Conservation (phyloP, 78 protist genomes). For the Dictyostelium brefeldianum region DNA sequence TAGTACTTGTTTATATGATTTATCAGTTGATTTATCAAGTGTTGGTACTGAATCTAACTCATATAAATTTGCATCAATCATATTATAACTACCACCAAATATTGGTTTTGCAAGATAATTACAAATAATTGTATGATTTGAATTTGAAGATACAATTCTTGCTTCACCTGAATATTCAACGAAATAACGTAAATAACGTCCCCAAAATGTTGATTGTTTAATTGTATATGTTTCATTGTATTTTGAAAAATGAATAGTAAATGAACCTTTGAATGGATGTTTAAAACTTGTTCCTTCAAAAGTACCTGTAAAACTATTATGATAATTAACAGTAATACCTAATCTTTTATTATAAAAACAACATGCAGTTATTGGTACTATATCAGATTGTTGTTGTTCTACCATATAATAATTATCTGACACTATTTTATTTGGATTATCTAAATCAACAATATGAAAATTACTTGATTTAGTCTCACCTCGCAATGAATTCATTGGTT, state of each 20-base stretch:
- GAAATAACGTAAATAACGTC: not conserved
- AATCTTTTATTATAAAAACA: conserved; percentile 10
- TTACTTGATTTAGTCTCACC: not conserved
- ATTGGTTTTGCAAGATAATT: not conserved
- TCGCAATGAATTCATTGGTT: not conserved
- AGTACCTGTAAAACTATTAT: not conserved
- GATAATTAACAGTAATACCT: not conserved
- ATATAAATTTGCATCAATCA: not conserved
- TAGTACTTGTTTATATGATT: no score
- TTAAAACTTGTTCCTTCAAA: not conserved
- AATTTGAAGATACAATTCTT: not conserved
- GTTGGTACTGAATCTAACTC: not conserved
- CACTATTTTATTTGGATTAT: not conserved
- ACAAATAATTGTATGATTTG: not conserved
- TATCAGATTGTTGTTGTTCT: not conserved
- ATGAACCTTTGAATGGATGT: not conserved
- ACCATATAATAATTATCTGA: not conserved
- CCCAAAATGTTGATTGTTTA: not conserved
- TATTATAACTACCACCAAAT: not conserved
- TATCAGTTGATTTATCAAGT: no score
- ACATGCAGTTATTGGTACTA: not conserved
- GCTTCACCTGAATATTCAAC: not conserved
- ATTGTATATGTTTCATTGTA: not conserved
- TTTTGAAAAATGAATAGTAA: not conserved
- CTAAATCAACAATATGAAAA: not conserved